These are phyloP conservation scores for Phyllostachys edulis DNA, from an alignment of 176 grass and related monocot species.

Conservation along the genomic window DNA sequence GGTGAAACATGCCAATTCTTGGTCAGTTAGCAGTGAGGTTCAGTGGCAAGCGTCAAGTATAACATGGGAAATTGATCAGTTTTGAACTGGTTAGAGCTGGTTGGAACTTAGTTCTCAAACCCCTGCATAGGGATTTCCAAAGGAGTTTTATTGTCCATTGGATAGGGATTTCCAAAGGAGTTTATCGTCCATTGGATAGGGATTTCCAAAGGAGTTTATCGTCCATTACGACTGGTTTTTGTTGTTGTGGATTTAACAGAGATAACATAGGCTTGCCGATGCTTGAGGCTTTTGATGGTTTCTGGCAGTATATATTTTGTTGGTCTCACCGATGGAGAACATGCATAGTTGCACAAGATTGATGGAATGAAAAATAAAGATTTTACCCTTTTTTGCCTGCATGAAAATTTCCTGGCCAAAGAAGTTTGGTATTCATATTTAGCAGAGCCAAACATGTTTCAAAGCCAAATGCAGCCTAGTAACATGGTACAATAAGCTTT, in stretches of 20 bases:
- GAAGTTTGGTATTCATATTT: neutral
- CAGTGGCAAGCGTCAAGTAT: neutral
- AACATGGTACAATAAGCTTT: neutral
- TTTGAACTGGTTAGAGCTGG: neutral
- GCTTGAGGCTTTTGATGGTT: neutral
- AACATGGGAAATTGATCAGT: neutral
- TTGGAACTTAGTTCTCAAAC: neutral
- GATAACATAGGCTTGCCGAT: neutral
- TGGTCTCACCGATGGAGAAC: neutral
- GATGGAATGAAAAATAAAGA: neutral
- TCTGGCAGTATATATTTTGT: neutral
- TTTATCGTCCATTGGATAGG: too few species aligned
- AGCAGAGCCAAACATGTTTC: slow-evolving; percentile 10
- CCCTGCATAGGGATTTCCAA: too few species aligned
- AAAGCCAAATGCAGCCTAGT: neutral
- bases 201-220: neutral
- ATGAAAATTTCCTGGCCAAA: neutral
- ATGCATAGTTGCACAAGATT: neutral
- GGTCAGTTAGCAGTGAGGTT: too few species aligned
- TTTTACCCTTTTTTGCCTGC: neutral
- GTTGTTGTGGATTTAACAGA: neutral
- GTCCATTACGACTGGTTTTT: neutral
- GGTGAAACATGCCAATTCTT: too few species aligned
- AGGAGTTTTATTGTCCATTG: too few species aligned
- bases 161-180: too few species aligned